Evolutionary conservation across 2,329 filamentous ascomycete genomes (phyloP), one percentile per base, ranked within the genome.

Genomic region (Acrodontium crateriforme): DNA sequence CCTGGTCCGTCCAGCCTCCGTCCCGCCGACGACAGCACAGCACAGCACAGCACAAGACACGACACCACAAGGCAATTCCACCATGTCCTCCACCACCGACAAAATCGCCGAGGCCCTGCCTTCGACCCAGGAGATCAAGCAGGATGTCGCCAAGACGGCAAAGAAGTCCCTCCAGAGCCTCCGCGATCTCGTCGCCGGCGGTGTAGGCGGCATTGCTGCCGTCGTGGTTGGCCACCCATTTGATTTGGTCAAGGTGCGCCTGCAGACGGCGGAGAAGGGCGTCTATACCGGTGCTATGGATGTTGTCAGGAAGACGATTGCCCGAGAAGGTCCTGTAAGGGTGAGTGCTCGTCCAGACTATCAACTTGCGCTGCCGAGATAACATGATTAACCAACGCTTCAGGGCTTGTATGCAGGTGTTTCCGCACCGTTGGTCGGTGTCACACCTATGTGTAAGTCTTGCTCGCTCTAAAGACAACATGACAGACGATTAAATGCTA

Each of bases 391-490:
- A 17, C 27, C 25, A n/a, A 10, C 9, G 13, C 13, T 29, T 9
- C 60, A 80, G 55, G 89, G 89, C 6, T 57, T 98, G 37, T 98
- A 98, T 57, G 89, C 89, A n/a, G 89, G 89, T 55, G 87, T 98
- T 24, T 89, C 80, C 44, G 89, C 89, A 46, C 89, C 89, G 24
- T 62, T 98, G 37, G 80, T 94, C 7, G 89, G 89, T 29, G 89
- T 98, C 10, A 98, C 89, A 36, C 89, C 89, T 30, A 98, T 98
- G 89, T 98, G 85, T 94, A 70, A 60, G 85, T 72, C 12, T 3
- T 10, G n/a, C 15, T 10, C 19, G 27, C 20, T 37, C 9, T 27
- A 4, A n/a, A 17, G 21, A n/a, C 9, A n/a, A n/a, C n/a, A n/a
- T n/a, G n/a, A n/a, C n/a, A n/a, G n/a, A n/a, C n/a, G n/a, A n/a